phyloP scores from a whole-genome alignment of 2,329 filamentous ascomycete species.

The Aurifilum marmelostoma region DNA sequence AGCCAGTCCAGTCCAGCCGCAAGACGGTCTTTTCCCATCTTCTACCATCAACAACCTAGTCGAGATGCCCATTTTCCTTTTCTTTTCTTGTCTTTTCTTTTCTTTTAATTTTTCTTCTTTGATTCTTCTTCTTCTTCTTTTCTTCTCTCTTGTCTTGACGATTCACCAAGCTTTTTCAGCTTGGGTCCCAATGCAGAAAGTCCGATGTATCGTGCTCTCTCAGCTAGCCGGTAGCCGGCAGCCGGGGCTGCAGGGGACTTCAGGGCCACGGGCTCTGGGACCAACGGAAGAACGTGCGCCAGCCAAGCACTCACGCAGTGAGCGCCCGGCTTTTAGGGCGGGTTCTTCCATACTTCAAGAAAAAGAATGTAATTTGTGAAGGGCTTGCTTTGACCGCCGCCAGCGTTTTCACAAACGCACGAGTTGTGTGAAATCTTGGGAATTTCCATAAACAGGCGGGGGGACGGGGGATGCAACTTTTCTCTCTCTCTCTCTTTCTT shows the following conservation, averaged over 20 bases:
- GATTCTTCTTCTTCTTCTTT: neutral
- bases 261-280: constrained; percentile 21
- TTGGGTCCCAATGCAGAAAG: constrained; percentile 18
- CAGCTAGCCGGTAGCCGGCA: constrained; percentile 22
- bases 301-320: constrained; percentile 19
- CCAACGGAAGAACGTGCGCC: constrained; percentile 11
- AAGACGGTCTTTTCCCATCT: constrained; percentile 7
- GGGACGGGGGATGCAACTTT: no score
- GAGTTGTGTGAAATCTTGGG: neutral
- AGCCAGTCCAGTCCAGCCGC: constrained; percentile 12
- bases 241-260: constrained; percentile 26
- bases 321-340: constrained; percentile 16
- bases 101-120: no score
- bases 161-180: constrained; percentile 9
- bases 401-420: neutral
- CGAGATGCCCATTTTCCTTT: neutral
- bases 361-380: constrained; percentile 4
- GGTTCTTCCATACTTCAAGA: constrained; percentile 24
- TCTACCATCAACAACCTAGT: constrained; percentile 11
- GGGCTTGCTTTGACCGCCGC: constrained; percentile 3
- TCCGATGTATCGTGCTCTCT: constrained; percentile 14
- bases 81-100: neutral
- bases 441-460: neutral
- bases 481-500: neutral
- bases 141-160: neutral